Evolutionary conservation across 345 rosid genomes (phyloP), one percentile per base, ranked within the genome.

Genomic region (Corymbia maculata): DNA sequence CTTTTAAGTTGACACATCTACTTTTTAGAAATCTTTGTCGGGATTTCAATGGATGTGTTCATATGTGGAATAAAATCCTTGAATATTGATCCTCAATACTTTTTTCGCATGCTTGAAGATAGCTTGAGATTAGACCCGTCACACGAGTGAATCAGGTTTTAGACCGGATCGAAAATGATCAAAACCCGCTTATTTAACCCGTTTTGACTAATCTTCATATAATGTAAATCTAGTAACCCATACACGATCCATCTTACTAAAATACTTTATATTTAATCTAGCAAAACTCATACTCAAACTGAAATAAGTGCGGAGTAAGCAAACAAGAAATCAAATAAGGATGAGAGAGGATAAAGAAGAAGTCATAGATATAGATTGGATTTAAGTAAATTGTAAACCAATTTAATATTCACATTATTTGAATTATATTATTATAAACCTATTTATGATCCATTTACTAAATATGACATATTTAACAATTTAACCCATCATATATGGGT

Each of bases 221-320:
- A 24, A 59, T 4, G 26, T 59, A 59, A 59, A 59, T 59, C 30
- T 10, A 24, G 3, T 59, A 0, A 26, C 14, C 3, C 13, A 24
- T 26, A 10, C 0, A 0, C 0, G 0, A 59, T 0, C 30, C 6
- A 9, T 26, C 9, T 59, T 26, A 59, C 14, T 4, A 59, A 59
- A 59, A 59, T 5, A 59, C 66, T 59, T 5, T 5, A 0, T 26
- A 59, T 59, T 2, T 59, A 59, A 59, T 59, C 14, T 22, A 59
- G 0, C n/a, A 59, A 59, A 59, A 59, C 0, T 0, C 0, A 59
- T 59, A 57, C 1, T 10, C 66, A 2, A 0, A 57, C 6, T 0
- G 3, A 10, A 3, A 12, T 1, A 1, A 10, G 7, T 59, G 0
- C 0, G 26, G 0, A 59, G 14, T 0, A 26, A 22, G 61, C 0